Base-by-base conservation (phyloP, 257 asterid genomes). In the Anisodus tanguticus region DNA sequence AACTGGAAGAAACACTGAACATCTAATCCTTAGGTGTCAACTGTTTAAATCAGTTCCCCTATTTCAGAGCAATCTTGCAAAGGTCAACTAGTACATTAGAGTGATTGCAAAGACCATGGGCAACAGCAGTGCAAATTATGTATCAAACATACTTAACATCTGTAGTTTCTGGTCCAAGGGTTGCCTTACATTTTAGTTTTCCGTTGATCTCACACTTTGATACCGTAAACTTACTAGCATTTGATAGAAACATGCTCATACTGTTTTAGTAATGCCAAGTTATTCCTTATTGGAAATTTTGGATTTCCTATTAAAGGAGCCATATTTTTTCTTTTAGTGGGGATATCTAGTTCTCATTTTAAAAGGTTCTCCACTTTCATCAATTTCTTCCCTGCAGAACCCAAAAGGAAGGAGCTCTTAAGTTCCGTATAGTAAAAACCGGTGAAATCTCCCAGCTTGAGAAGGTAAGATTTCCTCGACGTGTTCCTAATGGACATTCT, bases 391-490 rank as follows among this genome's bases (percentile, higher is more conserved):
- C 71, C 82, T 81, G 84, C 90, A 94, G 98, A 90, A 17, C 76
- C 79, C 99, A 96, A 85, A 94, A 91, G 86, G 97, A 93, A 88
- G 97, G 93, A 86, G 98, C 98, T 86, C 94, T 92, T 84, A 88
- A 88, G 80, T 93, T 91, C 84, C 97, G 97, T 13, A 80, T 88
- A 51, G 37, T 91, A 86, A 96, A 94, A 90, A 86, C 93, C 80
- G 84, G 88, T 72, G 98, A 96, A 87, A 91, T 95, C 82, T 68
- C 86, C 86, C 90, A 85, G 70, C 88, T 90, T 74, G 97, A 96
- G 89, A 90, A 90, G 97, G 99, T 96, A 89, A 84, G 70, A 68
- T 87, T 63, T 82, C 59, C 82, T 47, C 58, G 81, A 72, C 85
- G 11, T 49, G 22, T 62, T 69, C 31, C 68, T 55, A 8, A 26